Evolutionary conservation across 176 grass and related monocot genomes (phyloP).

Genomic region (Microstegium vimineum): DNA sequence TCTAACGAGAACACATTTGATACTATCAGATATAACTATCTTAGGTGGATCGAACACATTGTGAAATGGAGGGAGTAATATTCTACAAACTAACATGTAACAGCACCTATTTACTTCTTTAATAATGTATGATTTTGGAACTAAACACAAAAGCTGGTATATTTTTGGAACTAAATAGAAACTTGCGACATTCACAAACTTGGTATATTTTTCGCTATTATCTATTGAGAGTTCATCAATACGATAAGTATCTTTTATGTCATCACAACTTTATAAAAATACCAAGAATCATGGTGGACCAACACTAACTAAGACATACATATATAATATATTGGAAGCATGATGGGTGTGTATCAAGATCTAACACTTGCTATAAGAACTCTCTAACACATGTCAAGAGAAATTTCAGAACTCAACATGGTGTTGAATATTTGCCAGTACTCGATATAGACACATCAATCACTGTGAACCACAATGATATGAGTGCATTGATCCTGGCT

Average conservation of each 20-base stretch:
- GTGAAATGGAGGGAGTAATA: neutral
- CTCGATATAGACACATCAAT: neutral
- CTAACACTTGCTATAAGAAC: neutral
- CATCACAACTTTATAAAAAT: constrained; percentile 1
- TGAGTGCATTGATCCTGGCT: neutral
- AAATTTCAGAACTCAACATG: neutral
- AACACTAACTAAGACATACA: neutral
- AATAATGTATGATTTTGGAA: constrained; percentile 3
- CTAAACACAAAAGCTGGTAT: neutral
- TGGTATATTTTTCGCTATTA: neutral
- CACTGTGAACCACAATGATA: neutral
- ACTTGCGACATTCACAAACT: neutral
- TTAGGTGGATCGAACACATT: neutral
- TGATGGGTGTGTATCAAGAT: neutral
- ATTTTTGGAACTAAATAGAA: too few species aligned
- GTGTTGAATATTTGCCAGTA: neutral
- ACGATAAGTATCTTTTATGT: neutral
- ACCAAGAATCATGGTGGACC: neutral
- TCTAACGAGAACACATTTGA: neutral
- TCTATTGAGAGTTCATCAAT: neutral
- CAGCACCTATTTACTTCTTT: neutral
- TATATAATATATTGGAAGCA: neutral
- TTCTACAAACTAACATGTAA: neutral
- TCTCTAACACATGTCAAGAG: neutral
- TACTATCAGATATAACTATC: neutral